phyloP scores from a whole-genome alignment of 768 basidiomycete species.

The Boletus sp. region DNA sequence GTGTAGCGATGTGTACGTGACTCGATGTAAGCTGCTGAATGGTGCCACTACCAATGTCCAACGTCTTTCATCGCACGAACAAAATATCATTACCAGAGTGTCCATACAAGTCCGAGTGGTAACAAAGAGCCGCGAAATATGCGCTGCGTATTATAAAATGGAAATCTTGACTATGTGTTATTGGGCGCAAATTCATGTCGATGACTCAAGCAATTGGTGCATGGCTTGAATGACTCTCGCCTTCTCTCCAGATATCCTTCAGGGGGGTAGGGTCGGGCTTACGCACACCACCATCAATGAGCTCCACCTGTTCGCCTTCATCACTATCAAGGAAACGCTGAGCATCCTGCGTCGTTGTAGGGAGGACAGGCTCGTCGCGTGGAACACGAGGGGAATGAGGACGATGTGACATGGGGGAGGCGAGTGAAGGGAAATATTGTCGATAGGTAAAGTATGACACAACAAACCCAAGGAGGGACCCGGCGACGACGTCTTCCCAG shows the following conservation, averaged over 20 bases:
- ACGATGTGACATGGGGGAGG: conserved; percentile 58
- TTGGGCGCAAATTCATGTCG: not conserved
- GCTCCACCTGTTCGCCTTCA: conserved; percentile 29
- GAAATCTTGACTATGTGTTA: not conserved
- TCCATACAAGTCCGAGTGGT: not conserved
- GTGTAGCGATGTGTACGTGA: too few relatives aligned
- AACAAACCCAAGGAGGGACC: conserved; percentile 68
- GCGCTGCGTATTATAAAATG: not conserved
- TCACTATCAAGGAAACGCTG: conserved; percentile 12
- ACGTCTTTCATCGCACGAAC: not conserved
- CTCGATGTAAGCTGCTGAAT: too few relatives aligned
- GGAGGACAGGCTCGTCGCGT: conserved; percentile 43
- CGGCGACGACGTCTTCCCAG: conserved; percentile 88
- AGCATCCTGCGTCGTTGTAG: conserved; percentile 31
- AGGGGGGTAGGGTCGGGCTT: conserved; percentile 5
- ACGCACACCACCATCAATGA: conserved; percentile 16
- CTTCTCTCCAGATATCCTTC: conserved; percentile 33
- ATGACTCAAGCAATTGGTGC: conserved; percentile 6
- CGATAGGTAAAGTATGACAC: conserved; percentile 77
- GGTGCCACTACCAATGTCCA: too few relatives aligned
- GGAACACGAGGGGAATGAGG: conserved; percentile 69
- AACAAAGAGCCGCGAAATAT: not conserved
- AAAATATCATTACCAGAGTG: not conserved
- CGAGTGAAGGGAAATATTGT: conserved; percentile 80
- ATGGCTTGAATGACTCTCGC: conserved; percentile 27